Conservation (phyloP, 1,139 yeast species). For the Yamadazyma atlantica region DNA sequence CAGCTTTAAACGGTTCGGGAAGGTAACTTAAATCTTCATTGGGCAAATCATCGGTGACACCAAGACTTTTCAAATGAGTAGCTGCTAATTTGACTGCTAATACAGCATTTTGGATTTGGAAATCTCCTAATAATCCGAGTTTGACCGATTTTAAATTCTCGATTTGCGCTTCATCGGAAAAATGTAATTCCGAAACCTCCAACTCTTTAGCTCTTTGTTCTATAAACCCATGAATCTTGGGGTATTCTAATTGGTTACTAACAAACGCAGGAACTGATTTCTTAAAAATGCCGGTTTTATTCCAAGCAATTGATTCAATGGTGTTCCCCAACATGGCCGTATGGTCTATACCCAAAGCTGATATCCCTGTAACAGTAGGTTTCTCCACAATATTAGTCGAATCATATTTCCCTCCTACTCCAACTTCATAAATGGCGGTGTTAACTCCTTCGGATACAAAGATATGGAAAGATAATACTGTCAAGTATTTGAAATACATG, state of each 20-base stretch:
- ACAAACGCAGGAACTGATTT: conserved; percentile 65
- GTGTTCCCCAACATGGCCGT: conserved; percentile 86
- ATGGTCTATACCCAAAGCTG: conserved; percentile 91
- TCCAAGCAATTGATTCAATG: conserved; percentile 90
- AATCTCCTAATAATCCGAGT: conserved; percentile 84
- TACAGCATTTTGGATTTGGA: conserved; percentile 85
- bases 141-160: conserved; percentile 29
- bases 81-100: conserved; percentile 76
- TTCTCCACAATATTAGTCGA: conserved; percentile 82
- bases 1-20: conserved; percentile 59
- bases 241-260: conserved; percentile 52
- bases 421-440: conserved; percentile 94
- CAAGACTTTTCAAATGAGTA: conserved; percentile 56
- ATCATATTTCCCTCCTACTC: conserved; percentile 97
- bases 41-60: conserved; percentile 29
- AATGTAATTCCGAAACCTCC: conserved; percentile 49
- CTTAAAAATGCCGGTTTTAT: conserved; percentile 93
- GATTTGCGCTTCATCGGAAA: conserved; percentile 40
- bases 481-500: conserved; percentile 88
- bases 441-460: conserved; percentile 85
- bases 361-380: conserved; percentile 86
- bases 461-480: conserved; percentile 86
- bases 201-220: conserved; percentile 64
- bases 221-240: conserved; percentile 53
- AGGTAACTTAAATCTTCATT: conserved; percentile 32